Conservation (phyloP, 805 yeast genomes). For the Ogataea minuta region DNA sequence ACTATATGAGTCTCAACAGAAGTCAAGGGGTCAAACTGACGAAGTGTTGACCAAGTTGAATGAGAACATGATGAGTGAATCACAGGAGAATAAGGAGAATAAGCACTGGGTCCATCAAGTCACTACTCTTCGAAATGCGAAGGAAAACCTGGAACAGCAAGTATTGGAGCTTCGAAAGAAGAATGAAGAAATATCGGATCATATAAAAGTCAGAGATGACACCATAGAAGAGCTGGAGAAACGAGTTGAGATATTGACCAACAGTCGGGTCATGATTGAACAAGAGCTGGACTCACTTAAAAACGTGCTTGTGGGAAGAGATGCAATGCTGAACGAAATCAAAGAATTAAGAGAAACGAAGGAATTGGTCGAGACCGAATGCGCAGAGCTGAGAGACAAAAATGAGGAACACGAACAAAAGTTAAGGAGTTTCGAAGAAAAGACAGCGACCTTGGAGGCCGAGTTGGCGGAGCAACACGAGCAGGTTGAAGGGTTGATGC, state of each 20-base stretch:
- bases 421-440: too few species aligned
- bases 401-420: too few species aligned
- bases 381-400: background rate
- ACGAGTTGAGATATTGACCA: slow-evolving; percentile 1
- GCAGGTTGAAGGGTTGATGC: too few species aligned
- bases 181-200: too few species aligned
- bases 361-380: background rate
- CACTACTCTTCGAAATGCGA: background rate
- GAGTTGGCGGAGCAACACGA: too few species aligned
- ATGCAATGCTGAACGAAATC: slow-evolving; percentile 2
- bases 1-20: background rate
- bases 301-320: slow-evolving; percentile 1
- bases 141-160: background rate
- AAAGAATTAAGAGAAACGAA: background rate
- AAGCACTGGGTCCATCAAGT: background rate
- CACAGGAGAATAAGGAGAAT: background rate
- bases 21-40: background rate
- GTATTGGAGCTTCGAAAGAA: too few species aligned
- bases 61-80: background rate
- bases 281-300: slow-evolving; percentile 7
- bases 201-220: background rate
- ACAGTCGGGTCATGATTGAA: slow-evolving; percentile 1
- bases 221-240: background rate
- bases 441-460: too few species aligned
- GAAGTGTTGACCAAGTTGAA: background rate